Conservation (phyloP, 169 alveolate genomes). For the Plasmodium fragile region DNA sequence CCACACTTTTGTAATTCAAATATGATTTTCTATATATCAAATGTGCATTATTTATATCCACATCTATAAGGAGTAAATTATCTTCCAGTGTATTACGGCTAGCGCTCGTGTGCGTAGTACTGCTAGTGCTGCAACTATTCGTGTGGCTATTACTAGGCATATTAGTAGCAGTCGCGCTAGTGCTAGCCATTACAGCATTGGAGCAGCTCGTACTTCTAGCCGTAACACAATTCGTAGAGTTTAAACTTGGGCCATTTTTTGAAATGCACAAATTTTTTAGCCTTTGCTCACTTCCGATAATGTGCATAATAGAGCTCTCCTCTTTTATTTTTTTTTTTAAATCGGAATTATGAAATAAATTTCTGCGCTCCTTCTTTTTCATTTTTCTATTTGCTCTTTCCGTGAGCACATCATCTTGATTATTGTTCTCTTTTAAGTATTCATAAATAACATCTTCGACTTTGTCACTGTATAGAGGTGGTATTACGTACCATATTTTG, state of each 20-base stretch:
- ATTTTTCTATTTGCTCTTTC: neutral
- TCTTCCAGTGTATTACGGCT: neutral
- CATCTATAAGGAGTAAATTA: constrained; percentile 4
- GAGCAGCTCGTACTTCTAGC: neutral
- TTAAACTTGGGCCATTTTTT: neutral
- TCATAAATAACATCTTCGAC: constrained; percentile 89
- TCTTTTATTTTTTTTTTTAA: neutral
- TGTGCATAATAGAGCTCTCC: neutral
- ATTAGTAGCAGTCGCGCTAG: neutral
- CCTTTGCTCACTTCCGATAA: neutral
- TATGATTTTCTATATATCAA: constrained; percentile 32
- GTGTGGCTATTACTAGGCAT: neutral
- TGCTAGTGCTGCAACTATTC: neutral
- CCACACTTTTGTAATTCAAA: constrained; percentile 37
- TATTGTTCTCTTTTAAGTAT: constrained; percentile 31
- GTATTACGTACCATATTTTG: constrained; percentile 95
- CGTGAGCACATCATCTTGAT: neutral
- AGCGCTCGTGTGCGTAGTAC: neutral
- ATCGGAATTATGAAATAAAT: neutral
- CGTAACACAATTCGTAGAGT: neutral
- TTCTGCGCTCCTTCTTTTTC: neutral
- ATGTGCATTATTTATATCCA: constrained; percentile 26
- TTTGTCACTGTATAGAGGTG: constrained; percentile 87
- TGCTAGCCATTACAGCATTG: neutral
- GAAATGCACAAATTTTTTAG: neutral